phyloP scores from a whole-genome alignment of 1,139 yeast genomes.

The Candida sanyaensis region DNA sequence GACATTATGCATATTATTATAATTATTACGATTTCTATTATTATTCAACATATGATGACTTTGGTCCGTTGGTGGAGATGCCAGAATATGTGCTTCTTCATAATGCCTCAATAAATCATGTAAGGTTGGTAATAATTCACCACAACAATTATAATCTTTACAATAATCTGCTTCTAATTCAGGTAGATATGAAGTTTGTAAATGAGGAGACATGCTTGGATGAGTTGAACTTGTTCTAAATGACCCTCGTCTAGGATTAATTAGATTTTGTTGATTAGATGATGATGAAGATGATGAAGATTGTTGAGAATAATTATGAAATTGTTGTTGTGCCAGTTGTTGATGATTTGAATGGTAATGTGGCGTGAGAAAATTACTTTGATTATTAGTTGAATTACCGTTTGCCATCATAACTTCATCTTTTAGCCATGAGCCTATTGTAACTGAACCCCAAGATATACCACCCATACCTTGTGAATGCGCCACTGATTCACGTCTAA shows the following conservation, averaged over 20 bases:
- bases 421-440: constrained; percentile 93
- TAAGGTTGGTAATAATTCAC: constrained; percentile 84
- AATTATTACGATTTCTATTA: constrained; percentile 37
- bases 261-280: constrained; percentile 26
- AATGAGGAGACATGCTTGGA: constrained; percentile 57
- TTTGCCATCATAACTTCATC: constrained; percentile 77
- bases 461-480: constrained; percentile 99
- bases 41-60: constrained; percentile 31
- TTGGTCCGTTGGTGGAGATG: constrained; percentile 59
- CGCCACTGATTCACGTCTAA: constrained; percentile 86
- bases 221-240: constrained; percentile 23
- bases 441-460: constrained; percentile 95
- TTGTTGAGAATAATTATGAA: constrained; percentile 6
- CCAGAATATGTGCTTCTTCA: constrained; percentile 92
- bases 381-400: constrained; percentile 8
- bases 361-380: constrained; percentile 9
- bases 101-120: constrained; percentile 93
- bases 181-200: constrained; percentile 78
- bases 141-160: constrained; percentile 95
- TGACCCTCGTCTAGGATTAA: constrained; percentile 48
- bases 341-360: constrained; percentile 16
- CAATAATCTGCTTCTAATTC: constrained; percentile 94
- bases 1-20: constrained; percentile 47
- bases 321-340: constrained; percentile 20
- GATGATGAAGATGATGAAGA: constrained; percentile 6